Base-by-base conservation (phyloP, 2,329 filamentous ascomycete genomes). In the Neopestalotiopsis sp. region DNA sequence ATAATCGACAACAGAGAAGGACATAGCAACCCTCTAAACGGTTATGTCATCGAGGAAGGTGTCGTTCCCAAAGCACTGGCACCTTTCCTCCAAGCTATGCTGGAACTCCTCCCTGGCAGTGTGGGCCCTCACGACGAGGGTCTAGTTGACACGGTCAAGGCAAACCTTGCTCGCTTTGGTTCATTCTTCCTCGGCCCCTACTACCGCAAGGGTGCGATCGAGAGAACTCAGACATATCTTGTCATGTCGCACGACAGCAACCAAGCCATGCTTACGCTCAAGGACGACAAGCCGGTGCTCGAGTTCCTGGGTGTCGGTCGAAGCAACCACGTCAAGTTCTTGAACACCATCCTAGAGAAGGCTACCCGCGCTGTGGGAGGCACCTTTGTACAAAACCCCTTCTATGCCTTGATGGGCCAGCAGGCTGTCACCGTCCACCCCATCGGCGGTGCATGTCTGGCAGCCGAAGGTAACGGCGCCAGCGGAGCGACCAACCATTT, bases 221-320 rank as follows among this genome's bases (percentile, higher is more conserved):
- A 88, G 75, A 85, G 81, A 69, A 92, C 89, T 0, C 87, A 90
- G 69, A 84, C 89, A 0, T 92, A 91, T 75, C 82, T 92, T 4
- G 83, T 91, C 74, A 91, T 92, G 89, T 88, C 86, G 1, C 89
- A 92, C 72, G 90, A 91, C 72, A 89, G 85, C 58, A 89, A 89
- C 73, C 88, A 92, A 78, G 89, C 88, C 1, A 84, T 84, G 7
- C 75, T 92, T 61, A 85, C 84, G 0, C 80, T 92, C 6, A 83
- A 89, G 70, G 79, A 90, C 60, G 89, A 91, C 75, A 87, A 87
- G 73, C 87, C 88, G 0, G 81, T 86, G 4, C 81, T 92, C 1
- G 85, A 88, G 69, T 91, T 90, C 74, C 78, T 86, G 1, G 89
- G 89, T 0, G 87, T 89, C 3, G 86, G 87, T 3, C 82, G 85